phyloP scores from a whole-genome alignment of 1,284 basidiomycete species.

The Cryptococcus sp. region DNA sequence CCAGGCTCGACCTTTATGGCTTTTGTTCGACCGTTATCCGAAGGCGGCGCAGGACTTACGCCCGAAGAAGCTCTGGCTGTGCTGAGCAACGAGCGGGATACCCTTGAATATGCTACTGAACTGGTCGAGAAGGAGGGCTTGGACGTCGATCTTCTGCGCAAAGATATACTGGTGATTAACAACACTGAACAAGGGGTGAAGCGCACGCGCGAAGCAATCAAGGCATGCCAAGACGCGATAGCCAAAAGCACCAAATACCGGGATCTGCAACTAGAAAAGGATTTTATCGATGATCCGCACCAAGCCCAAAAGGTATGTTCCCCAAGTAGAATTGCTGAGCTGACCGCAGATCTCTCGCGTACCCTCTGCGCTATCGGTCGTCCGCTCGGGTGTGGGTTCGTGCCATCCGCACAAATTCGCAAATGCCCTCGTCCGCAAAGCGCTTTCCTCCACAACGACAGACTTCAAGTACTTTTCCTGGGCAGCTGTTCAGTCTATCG shows the following conservation, averaged over 20 bases:
- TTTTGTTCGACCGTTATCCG: constrained; percentile 25
- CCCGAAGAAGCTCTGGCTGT: constrained; percentile 52
- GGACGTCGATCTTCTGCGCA: constrained; percentile 33
- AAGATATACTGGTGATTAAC: too few species aligned
- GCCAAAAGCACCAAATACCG: too few species aligned
- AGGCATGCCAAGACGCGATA: too few species aligned
- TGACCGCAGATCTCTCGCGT: too few species aligned
- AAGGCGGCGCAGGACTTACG: constrained; percentile 40
- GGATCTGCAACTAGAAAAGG: too few species aligned
- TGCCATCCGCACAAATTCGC: constrained; percentile 41
- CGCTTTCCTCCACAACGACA: constrained; percentile 12
- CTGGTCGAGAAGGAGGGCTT: constrained; percentile 55
- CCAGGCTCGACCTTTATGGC: constrained; percentile 24
- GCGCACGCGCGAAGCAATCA: too few species aligned
- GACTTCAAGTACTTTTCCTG: constrained; percentile 24
- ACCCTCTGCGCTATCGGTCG: constrained; percentile 1
- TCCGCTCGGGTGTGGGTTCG: constrained; percentile 19
- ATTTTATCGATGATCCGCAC: too few species aligned
- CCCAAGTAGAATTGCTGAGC: too few species aligned
- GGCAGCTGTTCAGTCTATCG: constrained; percentile 14
- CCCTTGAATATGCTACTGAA: constrained; percentile 66
- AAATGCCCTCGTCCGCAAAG: constrained; percentile 23
- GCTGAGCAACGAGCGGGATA: constrained; percentile 64
- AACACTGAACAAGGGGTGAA: too few species aligned
- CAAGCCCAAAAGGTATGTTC: too few species aligned